Evolutionary conservation across 2,329 filamentous ascomycete genomes (phyloP).

Genomic region (Knoxdaviesia proteae): DNA sequence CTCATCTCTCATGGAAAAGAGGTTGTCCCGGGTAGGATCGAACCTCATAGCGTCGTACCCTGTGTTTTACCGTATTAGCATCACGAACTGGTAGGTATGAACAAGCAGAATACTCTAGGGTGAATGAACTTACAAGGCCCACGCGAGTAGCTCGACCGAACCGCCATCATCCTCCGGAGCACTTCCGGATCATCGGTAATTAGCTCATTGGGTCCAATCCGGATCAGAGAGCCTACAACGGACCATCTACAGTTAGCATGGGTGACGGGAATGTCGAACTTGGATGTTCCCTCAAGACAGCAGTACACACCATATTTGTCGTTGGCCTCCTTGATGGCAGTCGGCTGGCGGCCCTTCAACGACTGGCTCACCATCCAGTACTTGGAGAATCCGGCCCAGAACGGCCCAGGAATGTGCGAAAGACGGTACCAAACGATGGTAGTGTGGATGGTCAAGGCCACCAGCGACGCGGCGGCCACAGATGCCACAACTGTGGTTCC

Average conservation of each 20-base stretch:
- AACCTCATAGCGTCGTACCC: slow-evolving; percentile 24
- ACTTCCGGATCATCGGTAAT: slow-evolving; percentile 18
- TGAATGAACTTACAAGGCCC: slow-evolving; percentile 8
- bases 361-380: slow-evolving; percentile 9
- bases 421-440: slow-evolving; percentile 11
- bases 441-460: no score
- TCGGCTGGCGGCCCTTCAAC: no score
- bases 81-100: no score
- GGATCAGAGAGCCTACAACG: slow-evolving; percentile 10
- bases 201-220: slow-evolving; percentile 21
- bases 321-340: slow-evolving; percentile 8
- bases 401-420: slow-evolving; percentile 14
- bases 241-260: not conserved
- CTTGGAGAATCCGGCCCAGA: slow-evolving; percentile 13
- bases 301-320: slow-evolving; percentile 10
- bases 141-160: slow-evolving; percentile 15
- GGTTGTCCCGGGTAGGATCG: slow-evolving; percentile 9
- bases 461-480: no score
- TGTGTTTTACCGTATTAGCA: no score
- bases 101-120: not conserved
- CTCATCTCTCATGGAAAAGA: slow-evolving; percentile 10
- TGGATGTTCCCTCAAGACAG: not conserved
- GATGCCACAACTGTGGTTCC: no score
- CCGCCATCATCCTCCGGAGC: slow-evolving; percentile 15
- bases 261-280: not conserved